Percentiles rank a stretch among this genome's conserved stretches.
Evolutionary conservation across 768 basidiomycete species (phyloP).

Genomic region (Amanita subjunquillea): DNA sequence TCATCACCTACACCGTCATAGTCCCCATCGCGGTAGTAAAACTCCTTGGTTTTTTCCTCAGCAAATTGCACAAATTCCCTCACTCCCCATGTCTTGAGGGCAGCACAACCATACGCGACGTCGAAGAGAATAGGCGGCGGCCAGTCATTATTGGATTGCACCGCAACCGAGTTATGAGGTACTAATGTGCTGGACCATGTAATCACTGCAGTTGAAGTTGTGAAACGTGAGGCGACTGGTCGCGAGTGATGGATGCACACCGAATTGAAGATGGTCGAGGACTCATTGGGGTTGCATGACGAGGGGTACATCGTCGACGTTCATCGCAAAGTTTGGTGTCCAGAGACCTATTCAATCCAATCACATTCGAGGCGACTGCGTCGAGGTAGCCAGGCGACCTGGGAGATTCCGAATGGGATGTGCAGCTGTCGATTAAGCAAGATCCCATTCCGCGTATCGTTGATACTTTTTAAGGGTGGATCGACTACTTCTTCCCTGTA

Average conservation of each 20-base stretch:
- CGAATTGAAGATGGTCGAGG: background rate
- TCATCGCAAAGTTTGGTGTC: background rate
- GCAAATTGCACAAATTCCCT: constrained; percentile 7
- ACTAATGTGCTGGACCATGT: background rate
- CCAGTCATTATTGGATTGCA: constrained; percentile 7
- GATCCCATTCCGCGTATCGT: constrained; percentile 7
- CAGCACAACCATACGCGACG: constrained; percentile 11
- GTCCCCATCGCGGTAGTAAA: constrained; percentile 8
- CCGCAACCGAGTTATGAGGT: constrained; percentile 12
- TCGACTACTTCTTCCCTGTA: constrained; percentile 1
- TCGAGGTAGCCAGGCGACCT: background rate
- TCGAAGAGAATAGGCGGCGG: constrained; percentile 11
- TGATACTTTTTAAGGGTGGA: constrained; percentile 4
- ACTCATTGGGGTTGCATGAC: constrained; percentile 9
- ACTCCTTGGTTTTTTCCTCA: constrained; percentile 5
- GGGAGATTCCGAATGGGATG: background rate
- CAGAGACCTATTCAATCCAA: background rate
- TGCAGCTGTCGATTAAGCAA: constrained; percentile 4
- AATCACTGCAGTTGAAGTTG: constrained; percentile 8
- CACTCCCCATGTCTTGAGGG: constrained; percentile 13
- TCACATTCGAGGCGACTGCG: background rate
- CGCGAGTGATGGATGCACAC: background rate
- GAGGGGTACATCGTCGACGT: constrained; percentile 1
- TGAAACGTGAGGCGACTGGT: constrained; percentile 1
- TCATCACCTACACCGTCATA: no score